phyloP scores from a whole-genome alignment of 805 yeast genomes.

The Kodamaea laetipori region DNA sequence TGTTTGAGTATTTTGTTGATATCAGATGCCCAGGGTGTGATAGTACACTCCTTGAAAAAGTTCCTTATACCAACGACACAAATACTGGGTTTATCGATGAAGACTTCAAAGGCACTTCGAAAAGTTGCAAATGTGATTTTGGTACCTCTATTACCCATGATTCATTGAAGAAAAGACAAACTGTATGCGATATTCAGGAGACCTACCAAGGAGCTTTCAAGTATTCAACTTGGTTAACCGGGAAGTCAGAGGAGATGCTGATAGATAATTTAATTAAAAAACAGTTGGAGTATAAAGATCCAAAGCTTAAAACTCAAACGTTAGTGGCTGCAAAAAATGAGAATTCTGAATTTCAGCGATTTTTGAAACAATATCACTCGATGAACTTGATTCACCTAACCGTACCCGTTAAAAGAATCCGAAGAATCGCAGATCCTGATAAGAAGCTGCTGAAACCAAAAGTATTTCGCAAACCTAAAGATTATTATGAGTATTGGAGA shows the following conservation, averaged over 20 bases:
- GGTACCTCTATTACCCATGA: neutral
- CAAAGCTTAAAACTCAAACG: neutral
- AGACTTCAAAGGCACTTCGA: slow-evolving; percentile 5
- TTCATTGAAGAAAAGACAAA: neutral
- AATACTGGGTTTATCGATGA: slow-evolving; percentile 19
- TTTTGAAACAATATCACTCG: slow-evolving; percentile 2
- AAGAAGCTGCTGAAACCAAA: too few species aligned
- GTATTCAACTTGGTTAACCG: slow-evolving; percentile 11
- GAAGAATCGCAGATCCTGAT: too few species aligned
- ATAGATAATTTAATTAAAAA: too few species aligned
- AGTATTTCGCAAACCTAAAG: too few species aligned
- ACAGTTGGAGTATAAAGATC: too few species aligned
- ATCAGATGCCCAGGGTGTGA: slow-evolving; percentile 3
- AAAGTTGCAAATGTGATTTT: neutral
- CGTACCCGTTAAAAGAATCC: too few species aligned
- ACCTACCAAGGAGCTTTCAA: slow-evolving; percentile 11
- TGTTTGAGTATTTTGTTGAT: slow-evolving; percentile 1
- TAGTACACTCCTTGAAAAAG: slow-evolving; percentile 1
- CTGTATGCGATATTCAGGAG: too few species aligned
- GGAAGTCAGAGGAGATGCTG: neutral
- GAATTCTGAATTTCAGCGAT: slow-evolving; percentile 3
- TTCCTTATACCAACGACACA: slow-evolving; percentile 15
- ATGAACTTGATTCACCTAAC: slow-evolving; percentile 18
- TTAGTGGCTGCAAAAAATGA: neutral
- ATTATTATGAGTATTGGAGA: too few species aligned